Base-by-base conservation (phyloP, 768 basidiomycete species). In the Leucocoprinus leucothites region DNA sequence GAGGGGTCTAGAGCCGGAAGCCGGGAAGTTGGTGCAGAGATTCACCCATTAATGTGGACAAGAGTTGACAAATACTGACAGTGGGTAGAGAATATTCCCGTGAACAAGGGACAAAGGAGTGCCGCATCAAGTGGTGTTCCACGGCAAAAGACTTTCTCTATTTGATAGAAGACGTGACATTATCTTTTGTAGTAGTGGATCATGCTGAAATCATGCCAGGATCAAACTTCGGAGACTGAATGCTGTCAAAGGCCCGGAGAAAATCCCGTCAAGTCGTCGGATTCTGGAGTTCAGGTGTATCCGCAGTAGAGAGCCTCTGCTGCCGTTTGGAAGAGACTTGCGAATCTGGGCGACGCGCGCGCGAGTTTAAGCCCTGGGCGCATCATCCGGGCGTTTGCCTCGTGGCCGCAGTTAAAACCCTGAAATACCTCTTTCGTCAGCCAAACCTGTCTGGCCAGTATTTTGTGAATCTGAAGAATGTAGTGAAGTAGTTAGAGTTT, bases 201-300 rank as follows among this genome's bases (percentile, higher is more conserved):
- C 51, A 26, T 16, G 31, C 38, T 11, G 38, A 13, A 13, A 38
- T 38, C 16, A 13, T 38, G 24, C 47, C 26, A 45, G 41, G 35
- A 44, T 40, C 28, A 40, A 4, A 47, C 48, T 48, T 42, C 40
- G n/a, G n/a, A 51, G 19, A 47, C 49, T 24, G 48, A 35, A 53
- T 43, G 21, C 49, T 28, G 52, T 18, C 9, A 24, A 26, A 24
- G 3, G 5, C 25, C 25, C 25, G 54, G 38, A 19, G 38, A 38
- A 50, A 44, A 28, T 3, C 34, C 14, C 34, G 31, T 25, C 51
- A 26, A 25, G 52, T 47, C 43, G 43, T 45, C 51, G 34, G 43
- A 35, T 31, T 24, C 51, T 36, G 43, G 51, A 36, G 34, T 18
- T 46, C 43, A 53, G 52, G 44, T 18, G 8, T 46, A 8, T 53